Percentiles rank a stretch among this genome's conserved stretches.
These are phyloP conservation scores for Melaleuca alternifolia DNA, from an alignment of 345 rosid species.

Conservation along the genomic window DNA sequence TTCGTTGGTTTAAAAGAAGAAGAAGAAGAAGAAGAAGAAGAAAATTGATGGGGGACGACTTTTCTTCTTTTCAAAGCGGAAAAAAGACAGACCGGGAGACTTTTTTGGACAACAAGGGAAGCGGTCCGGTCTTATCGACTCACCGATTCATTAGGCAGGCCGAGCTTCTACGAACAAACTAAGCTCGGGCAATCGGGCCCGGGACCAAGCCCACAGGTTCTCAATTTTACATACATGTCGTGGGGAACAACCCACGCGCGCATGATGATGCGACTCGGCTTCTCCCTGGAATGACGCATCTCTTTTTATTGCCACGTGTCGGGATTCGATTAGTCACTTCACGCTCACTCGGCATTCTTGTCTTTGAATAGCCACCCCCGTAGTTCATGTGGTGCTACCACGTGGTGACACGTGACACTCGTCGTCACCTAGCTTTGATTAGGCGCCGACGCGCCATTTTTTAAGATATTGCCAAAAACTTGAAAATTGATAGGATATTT, in stretches of 20 bases:
- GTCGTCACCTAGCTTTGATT: neutral
- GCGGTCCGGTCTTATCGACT: no score
- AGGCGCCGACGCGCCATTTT: neutral
- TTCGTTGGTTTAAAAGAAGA: neutral
- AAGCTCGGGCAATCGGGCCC: neutral
- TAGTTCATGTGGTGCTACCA: neutral
- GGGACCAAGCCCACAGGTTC: neutral
- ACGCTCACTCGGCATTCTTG: neutral
- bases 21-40: neutral
- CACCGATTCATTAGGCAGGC: no score
- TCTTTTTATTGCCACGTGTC: neutral
- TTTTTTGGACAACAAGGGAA: neutral
- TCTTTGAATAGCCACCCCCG: neutral
- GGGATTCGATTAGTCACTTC: neutral
- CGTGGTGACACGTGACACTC: neutral
- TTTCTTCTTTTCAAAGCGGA: neutral
- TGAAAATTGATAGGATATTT: neutral
- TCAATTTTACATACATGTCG: neutral
- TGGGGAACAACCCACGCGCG: no score
- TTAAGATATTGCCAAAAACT: neutral
- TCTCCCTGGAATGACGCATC: fast-evolving
- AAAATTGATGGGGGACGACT: neutral
- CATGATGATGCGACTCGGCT: neutral
- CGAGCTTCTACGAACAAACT: neutral
- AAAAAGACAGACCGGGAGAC: neutral